phyloP scores from a whole-genome alignment of 169 alveolate species.

The Theileria equi region DNA sequence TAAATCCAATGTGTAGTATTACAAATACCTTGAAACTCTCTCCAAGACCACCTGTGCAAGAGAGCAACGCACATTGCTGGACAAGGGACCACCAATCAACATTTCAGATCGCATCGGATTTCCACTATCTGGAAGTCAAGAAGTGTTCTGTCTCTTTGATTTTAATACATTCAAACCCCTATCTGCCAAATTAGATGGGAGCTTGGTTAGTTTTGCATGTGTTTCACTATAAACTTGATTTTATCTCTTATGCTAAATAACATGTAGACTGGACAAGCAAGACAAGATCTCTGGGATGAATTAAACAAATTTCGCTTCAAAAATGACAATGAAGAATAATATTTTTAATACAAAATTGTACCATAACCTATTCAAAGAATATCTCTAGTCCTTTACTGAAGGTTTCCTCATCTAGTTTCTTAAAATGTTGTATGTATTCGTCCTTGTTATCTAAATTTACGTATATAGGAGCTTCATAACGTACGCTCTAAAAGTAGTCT shows the following conservation, averaged over 20 bases:
- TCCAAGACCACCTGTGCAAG: conserved; percentile 57
- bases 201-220: conserved; percentile 43
- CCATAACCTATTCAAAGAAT: conserved; percentile 32
- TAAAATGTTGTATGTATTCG: conserved; percentile 27
- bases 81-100: conserved; percentile 63
- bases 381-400: conserved; percentile 20
- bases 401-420: conserved; percentile 31
- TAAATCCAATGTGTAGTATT: conserved; percentile 17
- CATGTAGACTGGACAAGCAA: conserved; percentile 55
- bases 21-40: conserved; percentile 34
- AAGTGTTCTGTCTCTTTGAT: conserved; percentile 53
- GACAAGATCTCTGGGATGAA: conserved; percentile 59
- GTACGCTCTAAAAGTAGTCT: conserved; percentile 37
- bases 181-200: conserved; percentile 58
- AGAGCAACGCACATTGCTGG: conserved; percentile 64
- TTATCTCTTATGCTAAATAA: no score
- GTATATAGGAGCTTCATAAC: neutral
- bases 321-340: conserved; percentile 51
- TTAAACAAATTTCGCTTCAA: conserved; percentile 32
- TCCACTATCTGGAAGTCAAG: conserved; percentile 40
- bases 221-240: neutral
- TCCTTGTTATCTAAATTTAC: conserved; percentile 29
- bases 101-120: conserved; percentile 51
- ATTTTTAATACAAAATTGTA: neutral
- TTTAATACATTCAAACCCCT: neutral